A percentile compares a stretch with the other conserved stretches of the same genome.
These are phyloP conservation scores for Carex scoparia DNA, from an alignment of 176 grass and related monocot species.

Conservation along the genomic window DNA sequence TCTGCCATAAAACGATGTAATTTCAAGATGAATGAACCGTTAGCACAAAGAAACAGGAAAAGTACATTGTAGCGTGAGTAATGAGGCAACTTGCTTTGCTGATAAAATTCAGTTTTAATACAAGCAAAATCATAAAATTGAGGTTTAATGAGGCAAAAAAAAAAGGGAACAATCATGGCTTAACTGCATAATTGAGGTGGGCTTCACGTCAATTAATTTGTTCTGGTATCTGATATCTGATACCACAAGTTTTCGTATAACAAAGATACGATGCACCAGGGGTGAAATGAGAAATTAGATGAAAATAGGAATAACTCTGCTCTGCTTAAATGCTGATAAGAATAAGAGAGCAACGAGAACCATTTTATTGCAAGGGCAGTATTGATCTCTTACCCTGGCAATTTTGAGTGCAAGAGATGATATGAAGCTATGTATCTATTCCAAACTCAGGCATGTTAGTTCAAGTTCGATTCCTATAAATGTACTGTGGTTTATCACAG, in stretches of 20 bases:
- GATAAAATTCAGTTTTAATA: no score
- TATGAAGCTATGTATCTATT: not conserved
- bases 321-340: not conserved
- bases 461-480: not conserved
- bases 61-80: no score
- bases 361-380: not conserved
- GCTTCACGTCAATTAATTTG: no score
- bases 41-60: not conserved
- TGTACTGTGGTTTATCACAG: conserved; percentile 38
- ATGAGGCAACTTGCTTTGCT: no score
- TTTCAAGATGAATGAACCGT: not conserved
- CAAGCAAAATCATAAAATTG: no score
- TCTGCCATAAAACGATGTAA: not conserved
- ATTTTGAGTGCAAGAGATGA: not conserved
- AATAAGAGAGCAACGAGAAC: not conserved
- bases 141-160: not conserved
- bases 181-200: not conserved
- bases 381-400: not conserved
- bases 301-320: not conserved
- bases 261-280: no score
- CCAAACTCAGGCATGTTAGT: not conserved
- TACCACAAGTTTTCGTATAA: no score
- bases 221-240: no score
- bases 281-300: not conserved
- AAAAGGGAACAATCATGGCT: not conserved